A percentile compares a stretch with the other conserved stretches of the same genome.
These are phyloP conservation scores for Fusarium hainanense DNA, from an alignment of 2,329 filamentous ascomycete genomes.

Conservation along the genomic window DNA sequence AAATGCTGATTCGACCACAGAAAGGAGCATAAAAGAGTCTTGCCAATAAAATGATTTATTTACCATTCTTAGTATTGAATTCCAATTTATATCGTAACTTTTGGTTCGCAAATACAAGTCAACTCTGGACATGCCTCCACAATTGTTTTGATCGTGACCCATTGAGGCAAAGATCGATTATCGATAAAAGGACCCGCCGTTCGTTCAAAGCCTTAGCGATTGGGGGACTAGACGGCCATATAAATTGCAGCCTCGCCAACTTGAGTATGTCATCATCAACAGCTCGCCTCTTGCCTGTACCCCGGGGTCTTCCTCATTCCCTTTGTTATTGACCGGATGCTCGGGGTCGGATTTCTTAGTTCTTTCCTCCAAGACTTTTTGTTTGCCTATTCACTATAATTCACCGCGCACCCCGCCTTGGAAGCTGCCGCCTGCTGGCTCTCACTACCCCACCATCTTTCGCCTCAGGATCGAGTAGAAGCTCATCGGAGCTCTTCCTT, in stretches of 20 bases:
- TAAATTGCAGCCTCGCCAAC: slow-evolving; percentile 44
- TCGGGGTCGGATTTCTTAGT: slow-evolving; percentile 21
- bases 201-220: slow-evolving; percentile 19
- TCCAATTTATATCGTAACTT: background rate
- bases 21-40: background rate
- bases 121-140: slow-evolving; percentile 2
- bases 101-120: background rate
- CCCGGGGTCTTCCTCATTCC: slow-evolving; percentile 27
- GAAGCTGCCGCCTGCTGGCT: slow-evolving; percentile 16
- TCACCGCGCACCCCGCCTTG: slow-evolving; percentile 25
- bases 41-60: background rate
- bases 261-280: slow-evolving; percentile 41
- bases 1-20: background rate
- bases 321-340: slow-evolving; percentile 20
- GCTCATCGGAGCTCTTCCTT: background rate
- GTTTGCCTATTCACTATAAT: background rate
- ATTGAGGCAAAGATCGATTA: slow-evolving; percentile 28
- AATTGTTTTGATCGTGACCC: slow-evolving; percentile 1
- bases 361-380: background rate
- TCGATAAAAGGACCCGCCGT: slow-evolving; percentile 38
- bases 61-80: background rate
- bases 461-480: slow-evolving; percentile 9
- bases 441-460: slow-evolving; percentile 37
- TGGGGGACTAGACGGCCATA: slow-evolving; percentile 34
- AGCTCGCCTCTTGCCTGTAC: slow-evolving; percentile 28